Conservation (phyloP, 306 rosid species). For the Macrotyloma uniflorum region DNA sequence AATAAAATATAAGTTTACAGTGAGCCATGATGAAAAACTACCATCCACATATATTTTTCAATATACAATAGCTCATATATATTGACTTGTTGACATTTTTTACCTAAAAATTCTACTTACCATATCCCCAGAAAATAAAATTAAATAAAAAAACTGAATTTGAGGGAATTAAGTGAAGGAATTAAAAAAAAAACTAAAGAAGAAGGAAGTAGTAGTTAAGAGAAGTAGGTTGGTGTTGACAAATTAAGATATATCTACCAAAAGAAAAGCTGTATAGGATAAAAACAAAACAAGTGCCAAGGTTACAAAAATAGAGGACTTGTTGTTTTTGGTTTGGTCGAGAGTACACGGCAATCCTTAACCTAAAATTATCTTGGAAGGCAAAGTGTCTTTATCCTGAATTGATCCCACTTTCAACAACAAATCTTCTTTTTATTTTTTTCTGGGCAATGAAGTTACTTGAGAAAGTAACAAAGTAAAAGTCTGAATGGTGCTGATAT, state of each 20-base stretch:
- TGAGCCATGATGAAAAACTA: no score
- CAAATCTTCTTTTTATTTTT: background rate
- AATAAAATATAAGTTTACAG: no score
- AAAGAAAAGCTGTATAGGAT: background rate
- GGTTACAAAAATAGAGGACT: background rate
- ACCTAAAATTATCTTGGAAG: constrained; percentile 5
- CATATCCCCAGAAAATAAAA: no score
- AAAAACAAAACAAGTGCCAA: background rate
- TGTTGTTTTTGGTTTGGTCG: background rate
- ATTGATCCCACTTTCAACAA: background rate
- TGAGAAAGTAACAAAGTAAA: background rate
- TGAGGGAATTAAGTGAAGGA: background rate
- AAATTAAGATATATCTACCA: background rate
- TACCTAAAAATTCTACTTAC: no score
- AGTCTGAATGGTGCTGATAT: background rate
- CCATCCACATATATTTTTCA: no score
- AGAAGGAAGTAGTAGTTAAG: background rate
- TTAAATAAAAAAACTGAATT: background rate
- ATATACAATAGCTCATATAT: no score
- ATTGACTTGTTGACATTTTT: no score
- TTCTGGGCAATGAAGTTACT: constrained; percentile 3
- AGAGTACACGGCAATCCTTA: constrained; percentile 17
- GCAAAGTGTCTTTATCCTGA: constrained; percentile 17
- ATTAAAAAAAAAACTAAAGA: no score
- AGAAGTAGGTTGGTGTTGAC: background rate